phyloP scores from a whole-genome alignment of 495 filamentous ascomycete species.

The Podospora comata region DNA sequence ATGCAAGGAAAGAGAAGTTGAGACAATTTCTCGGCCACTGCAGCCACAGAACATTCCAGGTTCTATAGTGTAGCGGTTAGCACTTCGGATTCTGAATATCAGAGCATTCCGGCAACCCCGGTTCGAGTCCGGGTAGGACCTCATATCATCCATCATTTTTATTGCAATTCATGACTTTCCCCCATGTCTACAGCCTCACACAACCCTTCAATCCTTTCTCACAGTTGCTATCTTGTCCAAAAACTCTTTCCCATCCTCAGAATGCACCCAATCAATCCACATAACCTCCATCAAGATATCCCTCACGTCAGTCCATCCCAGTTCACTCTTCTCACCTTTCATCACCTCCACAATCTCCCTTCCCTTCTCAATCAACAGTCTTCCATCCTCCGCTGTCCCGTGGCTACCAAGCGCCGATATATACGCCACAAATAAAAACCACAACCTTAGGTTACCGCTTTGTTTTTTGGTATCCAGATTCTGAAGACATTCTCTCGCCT shows the following conservation, averaged over 20 bases:
- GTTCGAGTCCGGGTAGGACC: constrained; percentile 38
- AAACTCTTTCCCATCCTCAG: constrained; percentile 5
- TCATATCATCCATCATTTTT: not conserved
- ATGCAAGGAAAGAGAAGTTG: not conserved
- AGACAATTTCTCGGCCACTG: not conserved
- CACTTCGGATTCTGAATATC: constrained; percentile 18
- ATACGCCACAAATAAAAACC: constrained; percentile 20
- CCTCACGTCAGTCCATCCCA: constrained; percentile 1
- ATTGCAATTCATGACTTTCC: not conserved
- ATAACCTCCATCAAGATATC: constrained; percentile 16
- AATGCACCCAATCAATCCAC: constrained; percentile 24
- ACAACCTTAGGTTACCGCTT: constrained; percentile 11
- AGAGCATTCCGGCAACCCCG: constrained; percentile 30
- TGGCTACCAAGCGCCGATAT: constrained; percentile 12
- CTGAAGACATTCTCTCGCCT: not conserved
- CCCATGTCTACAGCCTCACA: not conserved
- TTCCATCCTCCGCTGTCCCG: constrained; percentile 6
- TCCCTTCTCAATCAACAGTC: not conserved
- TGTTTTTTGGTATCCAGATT: not conserved
- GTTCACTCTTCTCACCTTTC: not conserved
- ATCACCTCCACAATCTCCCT: not conserved
- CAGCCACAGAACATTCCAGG: not conserved
- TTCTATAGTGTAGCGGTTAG: constrained; percentile 19
- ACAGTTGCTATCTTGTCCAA: not conserved
- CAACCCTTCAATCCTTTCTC: not conserved